Evolutionary conservation across 805 yeast genomes (phyloP).

Genomic region (Saturnispora galanensis): DNA sequence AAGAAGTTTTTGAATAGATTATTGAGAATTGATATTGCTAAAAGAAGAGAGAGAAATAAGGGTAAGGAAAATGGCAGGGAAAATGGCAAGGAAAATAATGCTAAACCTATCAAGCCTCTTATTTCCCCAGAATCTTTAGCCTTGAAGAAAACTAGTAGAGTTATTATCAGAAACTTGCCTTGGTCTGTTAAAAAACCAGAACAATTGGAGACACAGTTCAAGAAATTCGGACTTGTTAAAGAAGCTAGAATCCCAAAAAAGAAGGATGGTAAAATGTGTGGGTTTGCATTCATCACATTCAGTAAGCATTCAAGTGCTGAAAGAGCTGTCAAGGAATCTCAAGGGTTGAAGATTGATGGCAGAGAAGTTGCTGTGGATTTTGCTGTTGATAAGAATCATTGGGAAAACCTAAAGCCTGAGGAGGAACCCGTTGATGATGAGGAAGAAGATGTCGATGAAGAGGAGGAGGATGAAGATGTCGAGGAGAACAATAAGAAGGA

Average conservation of each 20-base stretch:
- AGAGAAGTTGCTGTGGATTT: constrained; percentile 90
- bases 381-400: constrained; percentile 80
- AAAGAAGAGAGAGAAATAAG: constrained; percentile 74
- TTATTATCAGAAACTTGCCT: constrained; percentile 86
- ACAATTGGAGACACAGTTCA: constrained; percentile 58
- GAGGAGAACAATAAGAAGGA: constrained; percentile 24
- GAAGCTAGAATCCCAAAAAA: constrained; percentile 87
- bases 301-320: constrained; percentile 67
- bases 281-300: constrained; percentile 94
- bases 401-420: constrained; percentile 51
- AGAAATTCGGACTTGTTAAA: constrained; percentile 73
- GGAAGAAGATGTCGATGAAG: constrained; percentile 24
- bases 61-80: constrained; percentile 8
- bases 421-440: constrained; percentile 32
- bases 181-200: constrained; percentile 86
- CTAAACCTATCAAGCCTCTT: constrained; percentile 17
- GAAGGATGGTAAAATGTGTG: constrained; percentile 80
- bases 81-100: background rate
- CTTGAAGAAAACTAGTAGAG: constrained; percentile 58
- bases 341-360: constrained; percentile 74
- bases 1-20: constrained; percentile 54
- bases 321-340: constrained; percentile 64
- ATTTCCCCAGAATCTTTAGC: constrained; percentile 16
- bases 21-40: constrained; percentile 78
- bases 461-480: constrained; percentile 21